Evolutionary conservation across 1,284 basidiomycete genomes (phyloP), one percentile per base, ranked within the genome.

Genomic region (Cutaneotrichosporon spelunceum): DNA sequence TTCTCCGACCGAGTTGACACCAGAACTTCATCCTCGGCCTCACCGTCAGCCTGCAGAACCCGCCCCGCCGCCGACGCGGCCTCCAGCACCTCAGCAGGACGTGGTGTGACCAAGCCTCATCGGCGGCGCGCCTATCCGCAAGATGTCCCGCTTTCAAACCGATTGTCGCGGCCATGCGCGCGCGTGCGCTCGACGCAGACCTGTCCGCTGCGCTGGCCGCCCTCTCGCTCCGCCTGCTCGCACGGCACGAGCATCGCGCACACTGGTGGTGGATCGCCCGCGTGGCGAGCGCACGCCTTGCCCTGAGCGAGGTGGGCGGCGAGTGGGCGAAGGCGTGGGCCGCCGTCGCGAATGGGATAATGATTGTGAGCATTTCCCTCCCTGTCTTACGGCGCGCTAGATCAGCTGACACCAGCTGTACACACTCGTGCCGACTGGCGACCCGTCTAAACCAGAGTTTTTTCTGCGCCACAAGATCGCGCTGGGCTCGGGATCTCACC

Each of bases 251-350:
- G 56, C 67, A 68, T 30, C 49, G 60, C 21, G 61, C 64, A 16
- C 50, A 65, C 10, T 76, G 75, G 75, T 77, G 75, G 73, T 75
- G 72, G 72, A 64, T 74, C 4, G 50, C 59, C 3, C 54, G 33
- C 1, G 45, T 64, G 9, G 56, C 63, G 5, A 23, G 48, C 1
- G 52, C 49, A 10, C 61, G 64, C 3, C 16, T 52, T 4, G 56
- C 34, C 13, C 33, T 56, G 34, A 27, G 45, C 27, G 33, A 30
- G 2, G 56, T 53, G 49, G 45, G 57, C 34, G 30, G 27, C 24
- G 33, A 23, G n/a, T 69, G 72, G 68, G 66, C 66, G 6, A 48
- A 53, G 1, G 49, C 65, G 2, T 76, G 73, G 73, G 47, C 34
- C 0, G 44, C 56, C 13, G 62, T 74, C 1, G 60, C 70, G 0